Evolutionary conservation across 768 basidiomycete species (phyloP), one percentile per base, ranked within the genome.

Genomic region (Paxillus rubicundulus): DNA sequence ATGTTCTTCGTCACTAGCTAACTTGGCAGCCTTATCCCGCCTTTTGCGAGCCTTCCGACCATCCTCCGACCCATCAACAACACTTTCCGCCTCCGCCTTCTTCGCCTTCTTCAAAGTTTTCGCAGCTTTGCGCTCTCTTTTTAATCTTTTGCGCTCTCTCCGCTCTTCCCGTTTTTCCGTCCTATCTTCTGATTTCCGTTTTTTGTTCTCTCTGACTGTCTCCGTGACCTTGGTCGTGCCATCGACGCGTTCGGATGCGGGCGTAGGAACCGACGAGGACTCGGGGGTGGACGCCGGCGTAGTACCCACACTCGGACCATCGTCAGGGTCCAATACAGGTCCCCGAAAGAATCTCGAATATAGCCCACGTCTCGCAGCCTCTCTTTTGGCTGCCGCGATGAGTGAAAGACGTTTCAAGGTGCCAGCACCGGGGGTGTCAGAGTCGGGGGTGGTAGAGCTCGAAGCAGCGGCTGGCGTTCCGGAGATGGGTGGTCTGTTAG

Each of bases 311-410:
- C 32, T 20, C 16, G 34, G 24, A 18, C 57, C 55, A 27, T 30
- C 45, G 40, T 78, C 80, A 20, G 80, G 80, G 2, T 80, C 80
- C 16, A 91, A 68, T 32, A 86, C 72, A 17, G 88, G 84, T 0
- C 92, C 94, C 20, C 86, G 81, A 62, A 87, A 89, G 68, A 97
- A 96, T 52, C 77, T 77, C 4, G 90, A 76, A 66, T 97, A 98
- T 3, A 98, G 76, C 17, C 75, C 77, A 10, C 81, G 76, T 54
- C 79, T 82, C 0, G 92, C 94, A 9, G 89, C 84, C 58, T 92
- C 87, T 41, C 86, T 77, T 68, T 91, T 92, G 5, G 91, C 89
- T 4, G 72, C 67, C 0, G 81, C 73, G 48, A 92, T 63, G 12
- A 92, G 68, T 51, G 74, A 82, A 17, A 77, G 69, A 41, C 73